phyloP scores from a whole-genome alignment of 129 eudicot species.

The Cynara cardunculus region DNA sequence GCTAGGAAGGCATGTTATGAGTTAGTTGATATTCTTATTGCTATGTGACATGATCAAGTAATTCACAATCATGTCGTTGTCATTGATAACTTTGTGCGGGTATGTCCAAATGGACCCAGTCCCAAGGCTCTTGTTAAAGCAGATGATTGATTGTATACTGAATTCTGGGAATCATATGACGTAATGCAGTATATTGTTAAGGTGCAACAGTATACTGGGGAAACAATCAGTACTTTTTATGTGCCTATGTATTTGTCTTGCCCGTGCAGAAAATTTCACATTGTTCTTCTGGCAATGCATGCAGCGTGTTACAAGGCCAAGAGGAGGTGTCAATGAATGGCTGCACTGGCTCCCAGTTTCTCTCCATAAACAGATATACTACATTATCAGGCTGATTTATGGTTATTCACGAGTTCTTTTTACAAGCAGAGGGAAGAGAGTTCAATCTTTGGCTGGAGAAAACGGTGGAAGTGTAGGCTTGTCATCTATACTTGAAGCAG shows the following conservation, averaged over 20 bases:
- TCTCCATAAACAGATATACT: constrained; percentile 72
- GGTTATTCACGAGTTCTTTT: constrained; percentile 51
- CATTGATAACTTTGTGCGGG: neutral
- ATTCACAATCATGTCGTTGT: constrained; percentile 1
- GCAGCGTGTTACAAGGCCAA: constrained; percentile 95
- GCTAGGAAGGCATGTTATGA: neutral
- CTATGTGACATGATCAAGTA: neutral
- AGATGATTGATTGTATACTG: neutral
- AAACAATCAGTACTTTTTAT: neutral
- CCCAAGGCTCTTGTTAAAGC: neutral
- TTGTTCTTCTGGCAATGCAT: constrained; percentile 17
- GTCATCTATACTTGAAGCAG: constrained; percentile 85
- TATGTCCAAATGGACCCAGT: neutral
- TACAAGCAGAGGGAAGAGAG: constrained; percentile 41
- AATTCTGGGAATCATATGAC: constrained; percentile 4
- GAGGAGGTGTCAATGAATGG: constrained; percentile 92
- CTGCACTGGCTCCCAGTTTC: constrained; percentile 94
- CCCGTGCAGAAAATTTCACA: constrained; percentile 6
- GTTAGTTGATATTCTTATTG: neutral
- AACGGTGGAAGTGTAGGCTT: constrained; percentile 67
- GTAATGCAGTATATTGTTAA: neutral
- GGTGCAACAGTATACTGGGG: neutral
- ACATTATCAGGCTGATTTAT: constrained; percentile 60
- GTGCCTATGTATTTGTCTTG: neutral
- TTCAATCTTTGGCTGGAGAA: constrained; percentile 38